These are phyloP conservation scores for Liquidambar formosana DNA, from an alignment of 164 flowering plant species.

Conservation along the genomic window DNA sequence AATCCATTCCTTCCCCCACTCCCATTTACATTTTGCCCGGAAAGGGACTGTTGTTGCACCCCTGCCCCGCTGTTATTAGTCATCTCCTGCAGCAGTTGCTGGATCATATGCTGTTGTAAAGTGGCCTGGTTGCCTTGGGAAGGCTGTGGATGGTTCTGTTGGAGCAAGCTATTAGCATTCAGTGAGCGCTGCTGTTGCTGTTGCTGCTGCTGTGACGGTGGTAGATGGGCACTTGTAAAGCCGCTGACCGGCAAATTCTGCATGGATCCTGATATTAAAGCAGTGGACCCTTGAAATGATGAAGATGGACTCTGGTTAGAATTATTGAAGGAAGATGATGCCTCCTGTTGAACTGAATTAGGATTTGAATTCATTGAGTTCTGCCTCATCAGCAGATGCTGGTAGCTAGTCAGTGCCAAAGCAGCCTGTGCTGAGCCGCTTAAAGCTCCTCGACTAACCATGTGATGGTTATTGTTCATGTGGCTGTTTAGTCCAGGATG, in stretches of 20 bases:
- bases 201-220: constrained; percentile 31
- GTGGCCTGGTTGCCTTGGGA: constrained; percentile 54
- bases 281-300: constrained; percentile 47
- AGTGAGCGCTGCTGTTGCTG: constrained; percentile 38
- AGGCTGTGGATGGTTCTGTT: constrained; percentile 41
- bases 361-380: constrained; percentile 65
- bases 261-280: constrained; percentile 41
- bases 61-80: constrained; percentile 36
- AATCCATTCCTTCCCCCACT: constrained; percentile 27
- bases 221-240: constrained; percentile 40
- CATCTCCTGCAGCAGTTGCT: constrained; percentile 81
- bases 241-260: constrained; percentile 47
- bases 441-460: constrained; percentile 48
- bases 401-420: constrained; percentile 66
- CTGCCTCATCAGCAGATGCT: constrained; percentile 65
- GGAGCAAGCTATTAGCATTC: constrained; percentile 28
- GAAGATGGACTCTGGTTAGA: constrained; percentile 48
- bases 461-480: constrained; percentile 41
- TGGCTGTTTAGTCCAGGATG: constrained; percentile 59
- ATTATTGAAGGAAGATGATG: constrained; percentile 46
- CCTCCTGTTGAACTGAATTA: constrained; percentile 49
- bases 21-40: constrained; percentile 42
- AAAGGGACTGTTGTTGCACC: constrained; percentile 33
- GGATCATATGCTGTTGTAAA: constrained; percentile 75
- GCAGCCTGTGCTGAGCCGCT: constrained; percentile 65